Evolutionary conservation across 2,329 filamentous ascomycete genomes (phyloP).

Genomic region (Pestalotiopsis sp.): DNA sequence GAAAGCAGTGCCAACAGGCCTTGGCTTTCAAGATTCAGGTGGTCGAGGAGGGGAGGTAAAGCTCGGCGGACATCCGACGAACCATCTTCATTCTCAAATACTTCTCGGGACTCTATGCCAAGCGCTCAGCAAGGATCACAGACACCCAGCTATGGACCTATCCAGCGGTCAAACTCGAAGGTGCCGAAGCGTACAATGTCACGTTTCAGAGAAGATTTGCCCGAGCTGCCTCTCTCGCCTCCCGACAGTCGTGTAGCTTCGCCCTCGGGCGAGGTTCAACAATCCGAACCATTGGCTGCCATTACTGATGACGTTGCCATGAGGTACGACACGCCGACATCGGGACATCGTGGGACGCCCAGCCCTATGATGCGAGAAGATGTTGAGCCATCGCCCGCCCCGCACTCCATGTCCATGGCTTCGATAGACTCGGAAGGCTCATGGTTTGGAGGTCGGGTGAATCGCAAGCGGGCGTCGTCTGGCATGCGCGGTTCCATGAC

Average conservation of each 20-base stretch:
- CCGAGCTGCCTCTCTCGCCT: constrained; percentile 83
- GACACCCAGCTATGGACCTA: constrained; percentile 33
- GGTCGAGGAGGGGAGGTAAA: constrained; percentile 52
- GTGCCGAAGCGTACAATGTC: constrained; percentile 81
- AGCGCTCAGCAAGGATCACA: constrained; percentile 42
- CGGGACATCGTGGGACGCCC: constrained; percentile 48
- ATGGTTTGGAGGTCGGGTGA: constrained; percentile 81
- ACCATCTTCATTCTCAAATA: constrained; percentile 86
- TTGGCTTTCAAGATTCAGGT: constrained; percentile 77
- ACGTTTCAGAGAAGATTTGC: constrained; percentile 89
- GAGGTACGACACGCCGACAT: constrained; percentile 51
- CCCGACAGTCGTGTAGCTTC: constrained; percentile 82
- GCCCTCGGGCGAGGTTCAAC: constrained; percentile 61
- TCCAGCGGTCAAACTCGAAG: constrained; percentile 40
- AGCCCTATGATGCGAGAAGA: constrained; percentile 46
- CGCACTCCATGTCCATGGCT: constrained; percentile 81
- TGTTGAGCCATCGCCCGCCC: constrained; percentile 55
- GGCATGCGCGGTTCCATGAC: constrained; percentile 43
- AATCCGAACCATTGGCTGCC: constrained; percentile 34
- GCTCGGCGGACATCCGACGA: constrained; percentile 53
- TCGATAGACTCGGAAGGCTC: constrained; percentile 95
- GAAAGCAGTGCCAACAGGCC: constrained; percentile 50
- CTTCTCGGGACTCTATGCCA: constrained; percentile 82
- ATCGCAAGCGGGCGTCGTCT: constrained; percentile 49
- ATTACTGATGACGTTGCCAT: constrained; percentile 35